Base-by-base conservation (phyloP, 2,329 filamentous ascomycete genomes). In the Geosmithia flava region DNA sequence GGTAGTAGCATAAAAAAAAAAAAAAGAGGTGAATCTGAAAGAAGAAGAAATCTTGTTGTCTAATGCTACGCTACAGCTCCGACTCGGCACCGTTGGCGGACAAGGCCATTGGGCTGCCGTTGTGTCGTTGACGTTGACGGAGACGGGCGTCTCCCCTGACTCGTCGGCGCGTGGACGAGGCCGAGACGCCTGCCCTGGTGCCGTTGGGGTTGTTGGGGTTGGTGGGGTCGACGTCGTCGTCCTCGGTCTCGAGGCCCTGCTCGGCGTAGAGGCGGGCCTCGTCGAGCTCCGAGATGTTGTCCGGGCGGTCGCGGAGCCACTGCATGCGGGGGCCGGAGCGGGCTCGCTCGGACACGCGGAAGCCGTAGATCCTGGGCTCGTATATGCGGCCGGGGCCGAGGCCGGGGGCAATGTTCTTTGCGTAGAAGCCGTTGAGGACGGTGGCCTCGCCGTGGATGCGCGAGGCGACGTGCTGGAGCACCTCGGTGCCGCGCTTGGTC, bases 281-380 rank as follows among this genome's bases (percentile, higher is more conserved):
- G 60, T 98, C 89, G 46, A 97, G 72, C 57, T 95, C 86, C 42
- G 75, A 81, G 48, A 95, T 74, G 59, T 95, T 80, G 15, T 74
- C 72, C 0, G 93, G 93, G 61, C 89, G 85, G 66, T 85, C 82
- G 55, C 93, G 81, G 57, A 98, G 70, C 93, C 93, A 98, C 62
- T 90, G 89, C 93, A 98, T 98, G 52, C 93, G 78, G 13, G 93
- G 93, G 0, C 93, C 93, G 20, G 87, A 89, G 55, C 86, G 81
- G 42, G 93, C 87, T 50, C 90, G 76, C 66, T 97, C 93, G 17
- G 87, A 91, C 20, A 98, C 93, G 52, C 85, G 80, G 71, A 98
- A 98, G 27, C 93, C 93, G 67, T 97, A 98, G 62, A 98, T 97
- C 55, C 83, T 85, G 50, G 93, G 89, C 62, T 96, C 88, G 67